Evolutionary conservation across 495 filamentous ascomycete genomes (phyloP).

Genomic region (Penicillium soppii): DNA sequence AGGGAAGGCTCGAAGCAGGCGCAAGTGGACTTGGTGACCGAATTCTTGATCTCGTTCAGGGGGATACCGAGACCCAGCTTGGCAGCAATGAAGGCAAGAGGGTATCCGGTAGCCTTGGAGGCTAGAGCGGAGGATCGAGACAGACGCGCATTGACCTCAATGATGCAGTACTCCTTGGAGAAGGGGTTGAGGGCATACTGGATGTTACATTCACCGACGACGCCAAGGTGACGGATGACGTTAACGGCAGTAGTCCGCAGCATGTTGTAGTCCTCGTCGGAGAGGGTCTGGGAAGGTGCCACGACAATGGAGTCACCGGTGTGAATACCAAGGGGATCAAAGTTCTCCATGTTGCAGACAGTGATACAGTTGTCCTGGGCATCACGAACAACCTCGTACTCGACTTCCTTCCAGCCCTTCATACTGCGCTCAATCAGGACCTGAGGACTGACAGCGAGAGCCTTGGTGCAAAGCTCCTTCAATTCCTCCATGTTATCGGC

Average conservation of each 20-base stretch:
- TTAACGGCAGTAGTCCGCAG: slow-evolving; percentile 97
- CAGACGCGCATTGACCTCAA: slow-evolving; percentile 97
- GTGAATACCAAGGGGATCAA: slow-evolving; percentile 96
- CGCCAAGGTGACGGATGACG: slow-evolving; percentile 93
- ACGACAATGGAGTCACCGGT: slow-evolving; percentile 99
- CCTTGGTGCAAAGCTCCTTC: slow-evolving; percentile 88
- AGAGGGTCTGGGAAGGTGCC: slow-evolving; percentile 92
- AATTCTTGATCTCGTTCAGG: slow-evolving; percentile 94
- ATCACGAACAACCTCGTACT: slow-evolving; percentile 98
- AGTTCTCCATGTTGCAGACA: slow-evolving; percentile 99
- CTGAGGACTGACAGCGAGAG: slow-evolving; percentile 92
- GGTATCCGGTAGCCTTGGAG: slow-evolving; percentile 97
- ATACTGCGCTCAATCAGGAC: slow-evolving; percentile 96
- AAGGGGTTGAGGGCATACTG: slow-evolving; percentile 98
- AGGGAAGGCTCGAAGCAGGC: slow-evolving; percentile 99
- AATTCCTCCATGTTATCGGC: slow-evolving; percentile 87
- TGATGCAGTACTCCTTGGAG: slow-evolving; percentile 96
- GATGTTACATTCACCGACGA: slow-evolving; percentile 98
- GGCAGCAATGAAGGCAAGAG: slow-evolving; percentile 92
- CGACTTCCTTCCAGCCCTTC: slow-evolving; percentile 99
- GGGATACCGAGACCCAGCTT: slow-evolving; percentile 94
- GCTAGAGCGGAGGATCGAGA: slow-evolving; percentile 95
- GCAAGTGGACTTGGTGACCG: slow-evolving; percentile 92
- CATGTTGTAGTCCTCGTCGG: slow-evolving; percentile 99
- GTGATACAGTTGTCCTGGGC: slow-evolving; percentile 98